Conservation (phyloP, 257 asterid genomes). For the Nicotiana undulata region DNA sequence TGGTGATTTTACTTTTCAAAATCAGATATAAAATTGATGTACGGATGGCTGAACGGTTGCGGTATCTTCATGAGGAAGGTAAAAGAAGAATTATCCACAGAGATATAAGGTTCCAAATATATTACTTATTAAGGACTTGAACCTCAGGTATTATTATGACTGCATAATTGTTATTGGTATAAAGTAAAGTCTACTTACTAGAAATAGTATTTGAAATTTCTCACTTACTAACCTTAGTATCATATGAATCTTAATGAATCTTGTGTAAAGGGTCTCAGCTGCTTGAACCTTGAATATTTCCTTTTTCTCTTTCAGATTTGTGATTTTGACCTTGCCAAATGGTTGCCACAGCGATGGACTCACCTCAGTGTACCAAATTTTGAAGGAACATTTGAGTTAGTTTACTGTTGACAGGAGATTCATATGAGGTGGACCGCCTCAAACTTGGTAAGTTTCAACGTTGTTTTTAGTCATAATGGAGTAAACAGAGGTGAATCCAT, state of each 20-base stretch:
- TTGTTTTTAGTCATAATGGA: too few relatives aligned
- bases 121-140: slow-evolving; percentile 73
- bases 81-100: slow-evolving; percentile 84
- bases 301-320: slow-evolving; percentile 21
- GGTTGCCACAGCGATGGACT: slow-evolving; percentile 39
- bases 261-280: not conserved
- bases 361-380: slow-evolving; percentile 29
- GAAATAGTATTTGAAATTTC: too few relatives aligned
- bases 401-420: too few relatives aligned
- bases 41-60: slow-evolving; percentile 77
- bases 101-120: slow-evolving; percentile 95
- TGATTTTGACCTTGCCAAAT: slow-evolving; percentile 38
- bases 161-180: too few relatives aligned
- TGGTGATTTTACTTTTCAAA: too few relatives aligned
- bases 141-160: slow-evolving; percentile 49
- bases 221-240: too few relatives aligned
- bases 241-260: too few relatives aligned
- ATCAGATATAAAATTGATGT: slow-evolving; percentile 57
- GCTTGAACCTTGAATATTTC: not conserved
- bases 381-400: slow-evolving; percentile 41
- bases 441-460: too few relatives aligned
- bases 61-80: slow-evolving; percentile 81
- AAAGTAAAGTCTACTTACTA: too few relatives aligned
- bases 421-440: too few relatives aligned
- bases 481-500: too few relatives aligned